These are phyloP conservation scores for Diplodia corticola DNA, from an alignment of 2,329 filamentous ascomycete genomes.

Conservation along the genomic window DNA sequence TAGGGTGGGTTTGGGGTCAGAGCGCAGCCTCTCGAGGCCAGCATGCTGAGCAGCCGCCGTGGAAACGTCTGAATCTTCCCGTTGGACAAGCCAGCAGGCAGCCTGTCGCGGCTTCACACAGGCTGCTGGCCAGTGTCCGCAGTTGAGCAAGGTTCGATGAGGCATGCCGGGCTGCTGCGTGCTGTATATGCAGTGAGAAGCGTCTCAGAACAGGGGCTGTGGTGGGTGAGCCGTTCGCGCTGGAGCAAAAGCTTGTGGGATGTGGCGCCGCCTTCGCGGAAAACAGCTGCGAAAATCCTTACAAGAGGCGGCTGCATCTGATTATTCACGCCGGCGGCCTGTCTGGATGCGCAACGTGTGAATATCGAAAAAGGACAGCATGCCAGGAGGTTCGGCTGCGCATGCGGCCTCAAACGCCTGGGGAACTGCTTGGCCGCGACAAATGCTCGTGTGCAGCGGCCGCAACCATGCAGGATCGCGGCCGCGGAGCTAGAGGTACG, in stretches of 20 bases:
- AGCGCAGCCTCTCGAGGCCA: background rate
- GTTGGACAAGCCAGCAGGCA: background rate
- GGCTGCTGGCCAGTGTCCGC: background rate
- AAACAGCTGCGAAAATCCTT: background rate
- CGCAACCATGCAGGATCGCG: background rate
- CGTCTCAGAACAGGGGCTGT: constrained; percentile 9
- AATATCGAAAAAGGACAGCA: background rate
- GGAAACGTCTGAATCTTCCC: background rate
- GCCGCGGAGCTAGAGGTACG: background rate
- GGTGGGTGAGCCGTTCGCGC: background rate
- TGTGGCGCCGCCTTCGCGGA: background rate
- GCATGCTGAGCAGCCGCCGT: background rate
- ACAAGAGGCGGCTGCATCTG: background rate
- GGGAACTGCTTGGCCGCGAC: background rate
- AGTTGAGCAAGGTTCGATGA: background rate
- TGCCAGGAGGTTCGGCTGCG: background rate
- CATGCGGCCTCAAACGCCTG: background rate
- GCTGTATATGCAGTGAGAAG: background rate
- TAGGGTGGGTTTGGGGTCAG: background rate
- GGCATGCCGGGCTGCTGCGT: background rate
- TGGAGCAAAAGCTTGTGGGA: constrained; percentile 8
- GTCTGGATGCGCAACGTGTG: constrained; percentile 1
- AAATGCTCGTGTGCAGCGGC: background rate
- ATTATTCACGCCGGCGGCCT: background rate
- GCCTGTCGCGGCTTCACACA: background rate